phyloP scores from a whole-genome alignment of 139 green algal species.

The Gonium pectorale region DNA sequence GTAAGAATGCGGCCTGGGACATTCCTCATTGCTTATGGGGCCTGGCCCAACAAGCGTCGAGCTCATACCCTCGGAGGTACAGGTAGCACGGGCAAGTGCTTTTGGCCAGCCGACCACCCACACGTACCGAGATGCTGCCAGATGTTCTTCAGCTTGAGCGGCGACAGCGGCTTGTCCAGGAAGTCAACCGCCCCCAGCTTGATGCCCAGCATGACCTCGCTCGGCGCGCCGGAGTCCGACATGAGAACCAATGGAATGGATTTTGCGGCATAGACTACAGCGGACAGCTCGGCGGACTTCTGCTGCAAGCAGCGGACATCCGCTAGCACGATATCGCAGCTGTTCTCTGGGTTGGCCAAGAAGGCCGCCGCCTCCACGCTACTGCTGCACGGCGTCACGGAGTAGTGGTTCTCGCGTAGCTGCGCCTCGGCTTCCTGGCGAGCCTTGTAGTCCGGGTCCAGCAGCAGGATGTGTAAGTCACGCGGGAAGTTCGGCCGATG shows the following conservation, averaged over 20 bases:
- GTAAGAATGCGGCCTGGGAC: no score
- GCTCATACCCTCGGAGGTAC: no score
- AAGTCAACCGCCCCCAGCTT: constrained; percentile 85
- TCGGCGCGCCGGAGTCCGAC: constrained; percentile 31
- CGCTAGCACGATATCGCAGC: constrained; percentile 25
- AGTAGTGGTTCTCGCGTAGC: constrained; percentile 40
- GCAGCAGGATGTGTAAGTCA: constrained; percentile 28
- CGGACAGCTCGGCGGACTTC: constrained; percentile 32
- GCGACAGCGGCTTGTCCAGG: constrained; percentile 79
- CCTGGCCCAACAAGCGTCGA: background rate
- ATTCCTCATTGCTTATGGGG: background rate
- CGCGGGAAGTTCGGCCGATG: constrained; percentile 36
- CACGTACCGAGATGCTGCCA: constrained; percentile 81
- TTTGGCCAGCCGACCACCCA: no score
- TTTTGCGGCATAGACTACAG: constrained; percentile 37
- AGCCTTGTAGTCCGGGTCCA: constrained; percentile 23
- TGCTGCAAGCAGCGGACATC: constrained; percentile 37
- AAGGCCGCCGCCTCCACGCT: constrained; percentile 18
- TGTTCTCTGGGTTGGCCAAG: constrained; percentile 14
- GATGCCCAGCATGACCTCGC: constrained; percentile 77
- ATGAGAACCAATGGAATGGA: constrained; percentile 44
- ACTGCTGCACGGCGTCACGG: constrained; percentile 19
- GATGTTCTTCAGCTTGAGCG: constrained; percentile 86
- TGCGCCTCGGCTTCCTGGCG: constrained; percentile 16
- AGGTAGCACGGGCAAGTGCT: no score